Percentiles rank a stretch among this genome's conserved stretches.
phyloP scores from a whole-genome alignment of 2,329 filamentous ascomycete genomes.

The Chrysoporthe cubensis region DNA sequence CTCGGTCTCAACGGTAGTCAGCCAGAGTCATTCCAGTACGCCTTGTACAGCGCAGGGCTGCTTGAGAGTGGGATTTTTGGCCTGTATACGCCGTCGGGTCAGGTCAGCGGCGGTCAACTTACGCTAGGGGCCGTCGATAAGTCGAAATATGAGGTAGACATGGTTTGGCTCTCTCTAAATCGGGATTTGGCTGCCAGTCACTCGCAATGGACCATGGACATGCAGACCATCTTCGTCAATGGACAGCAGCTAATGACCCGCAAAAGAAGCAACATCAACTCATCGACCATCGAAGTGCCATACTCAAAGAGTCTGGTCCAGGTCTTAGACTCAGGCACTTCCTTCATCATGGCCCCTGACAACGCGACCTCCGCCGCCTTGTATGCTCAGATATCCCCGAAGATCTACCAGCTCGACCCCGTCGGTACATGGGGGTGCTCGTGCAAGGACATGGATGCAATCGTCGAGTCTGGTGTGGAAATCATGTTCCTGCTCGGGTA shows the following conservation, averaged over 20 bases:
- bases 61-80: constrained; percentile 36
- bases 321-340: constrained; percentile 38
- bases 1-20: constrained; percentile 11
- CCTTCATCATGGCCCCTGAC: constrained; percentile 37
- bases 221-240: constrained; percentile 34
- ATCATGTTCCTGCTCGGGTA: constrained; percentile 37
- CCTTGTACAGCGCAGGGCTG: constrained; percentile 33
- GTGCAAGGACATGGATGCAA: constrained; percentile 35
- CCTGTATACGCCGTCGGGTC: constrained; percentile 34
- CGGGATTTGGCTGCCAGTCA: constrained; percentile 19
- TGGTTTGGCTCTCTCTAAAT: constrained; percentile 33
- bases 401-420: constrained; percentile 37
- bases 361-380: constrained; percentile 34
- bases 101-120: constrained; percentile 33
- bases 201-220: constrained; percentile 33
- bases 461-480: constrained; percentile 29
- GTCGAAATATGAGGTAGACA: constrained; percentile 33
- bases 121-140: constrained; percentile 38
- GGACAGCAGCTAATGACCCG: constrained; percentile 25
- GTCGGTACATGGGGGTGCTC: constrained; percentile 39
- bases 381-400: constrained; percentile 36
- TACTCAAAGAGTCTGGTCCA: constrained; percentile 26
- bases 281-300: neutral
- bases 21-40: constrained; percentile 34
- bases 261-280: constrained; percentile 23